These are phyloP conservation scores for Aspergillus arachidicola DNA, from an alignment of 2,329 filamentous ascomycete species.

Conservation along the genomic window DNA sequence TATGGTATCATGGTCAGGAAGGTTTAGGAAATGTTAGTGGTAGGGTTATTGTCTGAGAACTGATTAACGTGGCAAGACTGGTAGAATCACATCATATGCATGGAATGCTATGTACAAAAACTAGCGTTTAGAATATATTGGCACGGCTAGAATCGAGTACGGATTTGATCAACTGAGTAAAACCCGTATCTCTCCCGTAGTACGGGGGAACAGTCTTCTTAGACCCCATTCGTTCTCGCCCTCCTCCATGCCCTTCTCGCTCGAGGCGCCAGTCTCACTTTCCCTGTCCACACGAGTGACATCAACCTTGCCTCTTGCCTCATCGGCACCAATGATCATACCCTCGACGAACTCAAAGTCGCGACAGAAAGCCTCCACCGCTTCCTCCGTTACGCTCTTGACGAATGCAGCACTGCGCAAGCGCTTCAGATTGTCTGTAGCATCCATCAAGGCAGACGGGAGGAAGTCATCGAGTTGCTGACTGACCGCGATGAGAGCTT, in stretches of 20 bases:
- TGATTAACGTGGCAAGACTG: not conserved
- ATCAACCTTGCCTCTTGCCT: conserved; percentile 43
- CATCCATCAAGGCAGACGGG: conserved; percentile 90
- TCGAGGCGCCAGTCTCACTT: conserved; percentile 26
- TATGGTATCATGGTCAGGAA: conserved; percentile 69
- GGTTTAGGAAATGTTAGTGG: not conserved
- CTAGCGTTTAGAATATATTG: not conserved
- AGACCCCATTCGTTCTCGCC: conserved; percentile 43
- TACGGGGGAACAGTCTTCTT: conserved; percentile 64
- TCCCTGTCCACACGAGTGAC: conserved; percentile 29
- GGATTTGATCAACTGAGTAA: conserved; percentile 54
- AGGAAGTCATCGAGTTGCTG: conserved; percentile 86
- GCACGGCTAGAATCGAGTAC: not conserved
- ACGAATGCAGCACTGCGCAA: conserved; percentile 73
- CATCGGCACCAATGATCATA: conserved; percentile 62
- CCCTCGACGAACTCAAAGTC: conserved; percentile 76
- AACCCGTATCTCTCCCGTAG: conserved; percentile 65
- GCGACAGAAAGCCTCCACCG: conserved; percentile 78
- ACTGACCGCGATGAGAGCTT: conserved; percentile 66
- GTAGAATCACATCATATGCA: not conserved
- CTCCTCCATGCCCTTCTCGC: conserved; percentile 31
- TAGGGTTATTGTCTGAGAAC: not conserved
- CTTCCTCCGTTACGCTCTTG: conserved; percentile 76
- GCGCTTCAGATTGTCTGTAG: conserved; percentile 75
- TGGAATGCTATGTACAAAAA: not conserved